Percentiles rank a stretch among this genome's conserved stretches.
Evolutionary conservation across 164 flowering plant species (phyloP).

Genomic region (Magnolia changhungtana): DNA sequence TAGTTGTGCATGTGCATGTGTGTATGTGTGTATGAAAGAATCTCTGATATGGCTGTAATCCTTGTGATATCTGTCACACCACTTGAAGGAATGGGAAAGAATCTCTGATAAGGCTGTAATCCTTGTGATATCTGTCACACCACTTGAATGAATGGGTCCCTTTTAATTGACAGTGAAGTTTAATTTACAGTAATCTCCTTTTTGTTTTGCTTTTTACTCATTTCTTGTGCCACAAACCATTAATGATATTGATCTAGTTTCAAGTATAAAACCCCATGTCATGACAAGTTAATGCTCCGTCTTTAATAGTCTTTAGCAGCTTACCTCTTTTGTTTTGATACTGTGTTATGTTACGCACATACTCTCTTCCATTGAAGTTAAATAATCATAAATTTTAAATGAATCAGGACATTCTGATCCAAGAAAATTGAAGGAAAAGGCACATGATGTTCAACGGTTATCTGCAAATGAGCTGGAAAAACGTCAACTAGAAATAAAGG

Average conservation of each 20-base stretch:
- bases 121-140: too few species aligned
- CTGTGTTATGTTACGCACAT: too few species aligned
- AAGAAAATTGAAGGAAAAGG: conserved; percentile 55
- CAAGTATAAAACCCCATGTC: neutral
- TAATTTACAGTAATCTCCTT: too few species aligned
- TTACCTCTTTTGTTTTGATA: neutral
- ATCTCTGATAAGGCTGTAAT: too few species aligned
- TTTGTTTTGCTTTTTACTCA: too few species aligned
- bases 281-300: neutral
- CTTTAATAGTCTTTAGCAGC: neutral
- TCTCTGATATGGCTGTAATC: too few species aligned
- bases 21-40: too few species aligned
- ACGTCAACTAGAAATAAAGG: conserved; percentile 77
- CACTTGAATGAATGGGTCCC: too few species aligned
- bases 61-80: too few species aligned
- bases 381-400: neutral
- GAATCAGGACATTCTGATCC: conserved; percentile 84
- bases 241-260: neutral
- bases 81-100: too few species aligned
- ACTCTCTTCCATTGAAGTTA: neutral
- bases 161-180: too few species aligned
- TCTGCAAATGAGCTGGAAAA: conserved; percentile 53
- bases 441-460: conserved; percentile 44
- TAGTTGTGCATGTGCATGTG: too few species aligned
- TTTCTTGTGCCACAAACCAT: neutral